These are phyloP conservation scores for Gossypium bickii DNA, from an alignment of 345 rosid genomes.

Conservation along the genomic window DNA sequence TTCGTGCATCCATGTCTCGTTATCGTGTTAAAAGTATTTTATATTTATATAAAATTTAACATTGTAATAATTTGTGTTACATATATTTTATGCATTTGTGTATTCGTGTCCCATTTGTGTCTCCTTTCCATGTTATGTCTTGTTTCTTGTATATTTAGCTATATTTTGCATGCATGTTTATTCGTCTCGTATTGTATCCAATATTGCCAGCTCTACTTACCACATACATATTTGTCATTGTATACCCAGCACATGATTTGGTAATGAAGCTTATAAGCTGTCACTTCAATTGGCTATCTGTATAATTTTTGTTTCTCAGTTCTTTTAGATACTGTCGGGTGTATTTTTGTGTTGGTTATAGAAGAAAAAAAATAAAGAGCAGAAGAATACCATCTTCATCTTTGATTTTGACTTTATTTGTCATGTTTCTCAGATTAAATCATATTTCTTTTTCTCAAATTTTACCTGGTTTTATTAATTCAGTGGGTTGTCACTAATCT, in stretches of 20 bases:
- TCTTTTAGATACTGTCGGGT: neutral
- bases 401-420: constrained; percentile 1
- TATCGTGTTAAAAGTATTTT: too few species aligned
- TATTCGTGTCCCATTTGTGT: neutral
- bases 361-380: neutral
- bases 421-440: neutral
- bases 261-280: neutral
- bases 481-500: constrained; percentile 97
- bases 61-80: neutral
- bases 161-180: neutral
- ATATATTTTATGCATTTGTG: neutral
- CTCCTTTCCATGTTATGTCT: neutral
- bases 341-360: neutral
- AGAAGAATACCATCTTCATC: neutral
- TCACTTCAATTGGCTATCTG: constrained; percentile 3
- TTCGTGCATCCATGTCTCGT: too few species aligned
- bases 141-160: neutral
- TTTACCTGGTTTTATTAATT: constrained; percentile 11
- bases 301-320: neutral
- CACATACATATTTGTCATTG: neutral
- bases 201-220: too few species aligned
- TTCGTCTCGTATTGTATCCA: neutral
- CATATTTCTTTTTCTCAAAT: neutral
- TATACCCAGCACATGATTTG: neutral
- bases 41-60: too few species aligned